Evolutionary conservation across 2,329 filamentous ascomycete species (phyloP).

Genomic region (Colletotrichum sp.): DNA sequence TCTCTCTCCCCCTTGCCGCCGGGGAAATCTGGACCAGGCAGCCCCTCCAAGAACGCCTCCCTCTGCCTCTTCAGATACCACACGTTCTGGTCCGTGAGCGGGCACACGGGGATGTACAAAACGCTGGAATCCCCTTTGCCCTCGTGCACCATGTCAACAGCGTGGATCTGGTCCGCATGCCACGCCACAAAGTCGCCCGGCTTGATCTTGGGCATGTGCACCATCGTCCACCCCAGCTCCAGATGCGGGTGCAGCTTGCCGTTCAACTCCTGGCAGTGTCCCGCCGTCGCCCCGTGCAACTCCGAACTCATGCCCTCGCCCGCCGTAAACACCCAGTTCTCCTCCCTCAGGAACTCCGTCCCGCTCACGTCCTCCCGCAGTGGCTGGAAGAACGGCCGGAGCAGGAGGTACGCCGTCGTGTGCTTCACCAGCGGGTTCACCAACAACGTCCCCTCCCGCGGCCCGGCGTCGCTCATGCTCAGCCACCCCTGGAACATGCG

Average conservation of each 20-base stretch:
- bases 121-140: slow-evolving; percentile 80
- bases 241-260: slow-evolving; percentile 71
- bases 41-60: slow-evolving; percentile 71
- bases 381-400: slow-evolving; percentile 81
- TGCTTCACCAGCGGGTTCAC: slow-evolving; percentile 80
- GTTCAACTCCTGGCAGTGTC: slow-evolving; percentile 72
- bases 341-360: slow-evolving; percentile 47
- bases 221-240: slow-evolving; percentile 69
- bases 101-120: slow-evolving; percentile 87
- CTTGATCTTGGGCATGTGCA: slow-evolving; percentile 69
- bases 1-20: slow-evolving; percentile 70
- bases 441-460: slow-evolving; percentile 78
- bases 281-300: slow-evolving; percentile 72
- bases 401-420: slow-evolving; percentile 78
- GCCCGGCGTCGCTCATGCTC: slow-evolving; percentile 73
- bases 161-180: slow-evolving; percentile 84
- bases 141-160: slow-evolving; percentile 79
- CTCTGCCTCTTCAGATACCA: slow-evolving; percentile 73
- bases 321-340: slow-evolving; percentile 65
- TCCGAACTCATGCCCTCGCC: slow-evolving; percentile 52
- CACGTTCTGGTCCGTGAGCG: slow-evolving; percentile 76
- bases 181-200: slow-evolving; percentile 82
- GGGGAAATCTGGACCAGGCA: slow-evolving; percentile 72
- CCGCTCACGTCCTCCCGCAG: not conserved
- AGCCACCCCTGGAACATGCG: slow-evolving; percentile 93